Evolutionary conservation across 352 stramenopile genomes (phyloP), one percentile per base, ranked within the genome.

Genomic region (Phytophthora citrophthora): DNA sequence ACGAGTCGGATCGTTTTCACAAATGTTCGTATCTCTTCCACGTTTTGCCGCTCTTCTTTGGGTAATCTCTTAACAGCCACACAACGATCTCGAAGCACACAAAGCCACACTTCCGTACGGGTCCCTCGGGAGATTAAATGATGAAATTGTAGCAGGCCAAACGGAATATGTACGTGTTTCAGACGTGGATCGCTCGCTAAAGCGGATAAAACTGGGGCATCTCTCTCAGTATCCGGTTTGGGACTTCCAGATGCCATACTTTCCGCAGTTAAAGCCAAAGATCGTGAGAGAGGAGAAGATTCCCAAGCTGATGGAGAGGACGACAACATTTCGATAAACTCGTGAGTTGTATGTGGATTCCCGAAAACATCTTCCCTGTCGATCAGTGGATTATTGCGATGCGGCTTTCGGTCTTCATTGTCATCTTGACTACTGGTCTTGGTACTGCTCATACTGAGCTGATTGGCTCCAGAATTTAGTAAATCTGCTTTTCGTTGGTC

Each of bases 41-140:
- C 41, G 41, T 60, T 61, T 58, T n/a, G 58, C 3, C 55, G 46
- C 0, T 54, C 24, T 1, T 72, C 13, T 20, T 73, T 76, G 11
- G 69, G 39, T 26, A 82, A 40, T 13, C 70, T 60, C 52, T 88
- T 86, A 13, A 81, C 64, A 1, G 76, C 66, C 27, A 88, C 79
- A 31, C 68, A 61, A 6, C 55, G 53, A 31, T 66, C 58, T 6
- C 64, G 68, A 4, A 76, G 69, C 13, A 65, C 40, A 40, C 64
- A 76, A 1, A 74, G 36, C 68, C 72, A 83, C 4, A 88, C 61
- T 27, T 88, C 75, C 10, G 44, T 61, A 20, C 57, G 68, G 0
- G 45, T 13, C 1, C 72, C 71, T 40, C 70, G 43, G 1, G 62
- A 61, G 3, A 83, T 61, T 3, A 77, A 41, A 23, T 75, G 62